These are phyloP conservation scores for Geotrichum bryndzae DNA, from an alignment of 1,139 yeast species.

Conservation along the genomic window DNA sequence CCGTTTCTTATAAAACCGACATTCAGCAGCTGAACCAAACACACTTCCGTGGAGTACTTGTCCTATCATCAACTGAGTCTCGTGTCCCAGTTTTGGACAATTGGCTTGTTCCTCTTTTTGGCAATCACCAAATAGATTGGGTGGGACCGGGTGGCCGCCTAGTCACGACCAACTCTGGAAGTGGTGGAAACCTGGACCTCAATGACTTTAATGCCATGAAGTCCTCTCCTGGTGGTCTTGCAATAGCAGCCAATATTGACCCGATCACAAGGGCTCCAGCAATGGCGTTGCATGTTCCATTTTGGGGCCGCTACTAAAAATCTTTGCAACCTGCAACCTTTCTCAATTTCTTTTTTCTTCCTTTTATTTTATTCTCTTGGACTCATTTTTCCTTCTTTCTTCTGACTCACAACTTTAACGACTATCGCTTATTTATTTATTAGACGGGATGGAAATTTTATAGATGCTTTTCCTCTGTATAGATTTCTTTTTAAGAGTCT, in stretches of 20 bases:
- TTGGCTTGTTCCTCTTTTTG: background rate
- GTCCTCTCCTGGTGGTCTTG: background rate
- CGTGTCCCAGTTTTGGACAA: background rate
- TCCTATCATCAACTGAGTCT: background rate
- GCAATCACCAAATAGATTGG: background rate
- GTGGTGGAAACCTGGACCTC: background rate
- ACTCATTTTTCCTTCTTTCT: too few relatives aligned
- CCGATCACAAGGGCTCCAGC: background rate
- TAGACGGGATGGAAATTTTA: background rate
- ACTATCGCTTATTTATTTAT: too few relatives aligned
- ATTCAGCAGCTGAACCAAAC: background rate
- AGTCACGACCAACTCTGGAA: background rate
- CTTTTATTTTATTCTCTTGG: background rate
- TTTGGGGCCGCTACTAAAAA: background rate
- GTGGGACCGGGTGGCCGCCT: background rate
- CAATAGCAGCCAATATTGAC: background rate
- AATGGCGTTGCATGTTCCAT: background rate
- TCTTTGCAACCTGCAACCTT: too few relatives aligned
- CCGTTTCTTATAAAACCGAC: background rate
- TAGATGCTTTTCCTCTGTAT: too few relatives aligned
- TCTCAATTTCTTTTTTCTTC: too few relatives aligned
- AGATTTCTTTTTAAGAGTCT: background rate
- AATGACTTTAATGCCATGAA: background rate
- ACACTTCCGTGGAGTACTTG: background rate
- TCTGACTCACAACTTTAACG: background rate